Evolutionary conservation across 1,284 basidiomycete genomes (phyloP).

Genomic region (Fomitopsis betulina): DNA sequence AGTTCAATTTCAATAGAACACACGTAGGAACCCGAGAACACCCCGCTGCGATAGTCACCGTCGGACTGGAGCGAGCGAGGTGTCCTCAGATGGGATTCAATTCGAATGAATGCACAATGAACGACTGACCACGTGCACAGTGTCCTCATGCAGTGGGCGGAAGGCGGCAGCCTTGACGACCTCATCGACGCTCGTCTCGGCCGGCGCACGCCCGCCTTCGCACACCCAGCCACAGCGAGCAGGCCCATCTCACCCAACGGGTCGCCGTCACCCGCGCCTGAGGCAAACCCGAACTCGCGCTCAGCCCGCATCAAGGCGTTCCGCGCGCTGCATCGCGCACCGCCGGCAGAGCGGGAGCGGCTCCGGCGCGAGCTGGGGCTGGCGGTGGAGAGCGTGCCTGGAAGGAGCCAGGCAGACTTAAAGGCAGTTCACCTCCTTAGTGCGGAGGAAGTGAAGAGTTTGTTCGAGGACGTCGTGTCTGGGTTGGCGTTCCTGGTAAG

Average conservation of each 20-base stretch:
- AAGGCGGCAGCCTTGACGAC: conserved; percentile 79
- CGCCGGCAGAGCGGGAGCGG: conserved; percentile 60
- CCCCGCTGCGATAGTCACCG: background rate
- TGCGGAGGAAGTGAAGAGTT: conserved; percentile 71
- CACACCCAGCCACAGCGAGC: conserved; percentile 6
- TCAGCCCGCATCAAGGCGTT: conserved; percentile 74
- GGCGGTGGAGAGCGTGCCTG: conserved; percentile 15
- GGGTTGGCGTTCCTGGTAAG: conserved; percentile 79
- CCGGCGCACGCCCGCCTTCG: conserved; percentile 14
- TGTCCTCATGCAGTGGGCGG: conserved; percentile 92
- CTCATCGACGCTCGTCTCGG: conserved; percentile 78
- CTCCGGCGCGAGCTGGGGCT: conserved; percentile 47
- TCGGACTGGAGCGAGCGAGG: background rate
- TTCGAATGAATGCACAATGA: background rate
- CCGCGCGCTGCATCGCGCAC: conserved; percentile 58
- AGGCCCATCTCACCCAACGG: conserved; percentile 15
- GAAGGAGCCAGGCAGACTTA: conserved; percentile 33
- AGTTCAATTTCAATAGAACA: conserved; percentile 12
- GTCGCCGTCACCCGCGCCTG: conserved; percentile 11
- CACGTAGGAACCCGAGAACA: background rate
- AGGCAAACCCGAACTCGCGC: conserved; percentile 41
- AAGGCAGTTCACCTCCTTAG: conserved; percentile 77
- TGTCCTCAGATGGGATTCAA: too few species aligned
- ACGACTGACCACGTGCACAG: conserved; percentile 31
- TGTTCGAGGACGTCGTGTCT: conserved; percentile 76